phyloP scores from a whole-genome alignment of 345 rosid genomes.

The Lepidium africanum region DNA sequence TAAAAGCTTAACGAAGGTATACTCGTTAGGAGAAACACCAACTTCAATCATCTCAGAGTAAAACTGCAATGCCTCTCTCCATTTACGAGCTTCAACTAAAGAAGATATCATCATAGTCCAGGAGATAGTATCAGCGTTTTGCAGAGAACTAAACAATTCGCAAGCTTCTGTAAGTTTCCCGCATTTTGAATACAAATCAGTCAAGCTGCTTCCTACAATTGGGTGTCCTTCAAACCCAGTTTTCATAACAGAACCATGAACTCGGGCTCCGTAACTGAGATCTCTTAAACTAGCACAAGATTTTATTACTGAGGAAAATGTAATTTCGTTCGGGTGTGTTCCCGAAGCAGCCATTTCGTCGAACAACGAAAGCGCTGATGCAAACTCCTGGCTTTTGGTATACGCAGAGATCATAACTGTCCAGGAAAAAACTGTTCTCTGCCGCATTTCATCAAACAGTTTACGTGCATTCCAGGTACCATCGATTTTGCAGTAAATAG shows the following conservation, averaged over 20 bases:
- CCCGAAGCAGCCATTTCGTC: conserved; percentile 39
- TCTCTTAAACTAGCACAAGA: conserved; percentile 46
- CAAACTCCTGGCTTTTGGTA: conserved; percentile 33
- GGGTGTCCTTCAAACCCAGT: conserved; percentile 45
- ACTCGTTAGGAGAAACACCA: conserved; percentile 48
- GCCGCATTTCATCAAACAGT: conserved; percentile 69
- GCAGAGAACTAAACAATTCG: conserved; percentile 34
- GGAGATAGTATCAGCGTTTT: conserved; percentile 42
- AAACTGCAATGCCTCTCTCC: conserved; percentile 41
- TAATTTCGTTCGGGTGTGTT: conserved; percentile 46
- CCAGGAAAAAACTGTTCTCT: conserved; percentile 58
- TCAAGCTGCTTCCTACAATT: conserved; percentile 37
- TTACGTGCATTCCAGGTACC: conserved; percentile 36
- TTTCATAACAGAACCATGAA: conserved; percentile 46
- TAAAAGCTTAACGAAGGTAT: conserved; percentile 55
- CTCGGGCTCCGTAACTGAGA: conserved; percentile 31
- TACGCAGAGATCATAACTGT: conserved; percentile 50
- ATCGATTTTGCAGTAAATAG: conserved; percentile 41
- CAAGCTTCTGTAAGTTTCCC: conserved; percentile 34
- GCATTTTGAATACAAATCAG: conserved; percentile 54
- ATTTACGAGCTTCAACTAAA: conserved; percentile 35
- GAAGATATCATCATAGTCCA: conserved; percentile 70
- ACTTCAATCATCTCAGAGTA: conserved; percentile 45
- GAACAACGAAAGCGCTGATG: conserved; percentile 35
- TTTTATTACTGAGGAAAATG: conserved; percentile 49